Evolutionary conservation across 2,329 filamentous ascomycete genomes (phyloP).

Genomic region (Ceratocystis destructans): DNA sequence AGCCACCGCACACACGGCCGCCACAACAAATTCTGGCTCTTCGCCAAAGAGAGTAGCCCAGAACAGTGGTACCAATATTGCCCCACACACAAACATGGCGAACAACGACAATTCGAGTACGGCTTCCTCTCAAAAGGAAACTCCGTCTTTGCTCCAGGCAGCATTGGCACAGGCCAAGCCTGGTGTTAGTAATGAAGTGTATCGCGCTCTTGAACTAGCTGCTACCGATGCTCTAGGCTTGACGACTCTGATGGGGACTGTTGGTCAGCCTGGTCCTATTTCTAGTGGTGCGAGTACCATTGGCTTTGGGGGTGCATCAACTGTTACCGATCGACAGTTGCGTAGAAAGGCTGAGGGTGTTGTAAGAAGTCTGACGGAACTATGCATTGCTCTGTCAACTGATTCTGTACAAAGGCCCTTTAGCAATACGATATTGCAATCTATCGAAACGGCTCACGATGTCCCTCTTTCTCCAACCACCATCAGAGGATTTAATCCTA

Average conservation of each 20-base stretch:
- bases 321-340: slow-evolving; percentile 65
- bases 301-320: slow-evolving; percentile 32
- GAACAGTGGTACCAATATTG: slow-evolving; percentile 34
- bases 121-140: slow-evolving; percentile 37
- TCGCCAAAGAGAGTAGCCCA: slow-evolving; percentile 57
- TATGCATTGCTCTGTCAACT: slow-evolving; percentile 72
- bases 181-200: slow-evolving; percentile 57
- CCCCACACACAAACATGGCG: slow-evolving; percentile 28
- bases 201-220: slow-evolving; percentile 63
- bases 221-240: slow-evolving; percentile 70
- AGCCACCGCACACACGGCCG: slow-evolving; percentile 76
- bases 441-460: slow-evolving; percentile 20
- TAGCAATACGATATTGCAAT: slow-evolving; percentile 16
- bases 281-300: slow-evolving; percentile 53
- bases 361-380: slow-evolving; percentile 81
- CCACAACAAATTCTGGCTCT: slow-evolving; percentile 71
- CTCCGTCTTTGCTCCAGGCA: slow-evolving; percentile 65
- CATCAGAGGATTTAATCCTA: slow-evolving; percentile 29
- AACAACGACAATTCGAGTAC: slow-evolving; percentile 33
- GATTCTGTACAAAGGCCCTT: slow-evolving; percentile 28
- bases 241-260: slow-evolving; percentile 61
- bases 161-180: slow-evolving; percentile 67
- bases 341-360: slow-evolving; percentile 84
- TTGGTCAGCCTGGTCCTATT: slow-evolving; percentile 54
- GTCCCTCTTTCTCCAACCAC: slow-evolving; percentile 33